A percentile compares a stretch with the other conserved stretches of the same genome.
Evolutionary conservation across 192 early-diverging fungal species (phyloP).

Genomic region (Gigaspora rosea): DNA sequence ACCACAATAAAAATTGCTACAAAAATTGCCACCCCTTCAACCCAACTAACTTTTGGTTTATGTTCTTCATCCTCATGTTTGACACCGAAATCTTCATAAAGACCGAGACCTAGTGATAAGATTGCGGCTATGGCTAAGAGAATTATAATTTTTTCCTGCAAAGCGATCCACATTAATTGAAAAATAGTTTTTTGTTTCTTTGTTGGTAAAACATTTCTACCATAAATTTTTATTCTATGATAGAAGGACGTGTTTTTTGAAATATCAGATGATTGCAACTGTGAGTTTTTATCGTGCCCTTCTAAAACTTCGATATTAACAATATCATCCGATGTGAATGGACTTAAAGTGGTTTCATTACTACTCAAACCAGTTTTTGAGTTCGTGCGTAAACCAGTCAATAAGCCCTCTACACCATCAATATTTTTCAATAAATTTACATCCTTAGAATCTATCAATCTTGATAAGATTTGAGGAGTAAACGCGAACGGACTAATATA

Average conservation of each 20-base stretch:
- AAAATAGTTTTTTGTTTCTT: constrained; percentile 71
- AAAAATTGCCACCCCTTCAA: constrained; percentile 85
- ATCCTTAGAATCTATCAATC: constrained; percentile 63
- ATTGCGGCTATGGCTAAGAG: constrained; percentile 75
- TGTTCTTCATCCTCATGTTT: constrained; percentile 45
- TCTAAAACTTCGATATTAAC: background rate
- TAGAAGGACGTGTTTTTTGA: constrained; percentile 37
- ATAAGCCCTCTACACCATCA: constrained; percentile 57
- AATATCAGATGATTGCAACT: background rate
- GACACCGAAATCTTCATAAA: constrained; percentile 75
- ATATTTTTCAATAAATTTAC: constrained; percentile 40
- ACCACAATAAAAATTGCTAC: constrained; percentile 80
- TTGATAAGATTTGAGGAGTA: constrained; percentile 51
- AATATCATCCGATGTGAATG: constrained; percentile 18
- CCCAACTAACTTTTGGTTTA: constrained; percentile 71
- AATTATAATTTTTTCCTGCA: constrained; percentile 84
- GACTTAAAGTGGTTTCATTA: constrained; percentile 9
- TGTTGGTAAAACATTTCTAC: constrained; percentile 70
- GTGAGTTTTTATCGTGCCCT: background rate
- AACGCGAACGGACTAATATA: constrained; percentile 52
- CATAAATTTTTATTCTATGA: constrained; percentile 62
- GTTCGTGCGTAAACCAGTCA: constrained; percentile 52
- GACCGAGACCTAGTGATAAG: constrained; percentile 75
- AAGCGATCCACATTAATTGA: constrained; percentile 76
- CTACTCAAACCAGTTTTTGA: constrained; percentile 47